Base-by-base conservation (phyloP, 2,329 filamentous ascomycete species). In the Epicoccum sorghinum region DNA sequence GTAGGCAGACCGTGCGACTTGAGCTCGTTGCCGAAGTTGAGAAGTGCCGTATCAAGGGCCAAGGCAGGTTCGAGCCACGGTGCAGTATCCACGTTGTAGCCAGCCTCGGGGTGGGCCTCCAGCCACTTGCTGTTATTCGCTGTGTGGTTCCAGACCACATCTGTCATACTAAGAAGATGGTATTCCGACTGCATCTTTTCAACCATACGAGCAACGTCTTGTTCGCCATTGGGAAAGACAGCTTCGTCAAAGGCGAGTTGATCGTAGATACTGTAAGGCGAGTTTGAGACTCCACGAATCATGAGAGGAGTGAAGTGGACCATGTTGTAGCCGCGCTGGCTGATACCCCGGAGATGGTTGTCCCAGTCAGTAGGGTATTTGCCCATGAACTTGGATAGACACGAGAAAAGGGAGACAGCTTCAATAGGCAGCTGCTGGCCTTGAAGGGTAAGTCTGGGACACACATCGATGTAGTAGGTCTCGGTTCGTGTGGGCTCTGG, bases 341-440 rank as follows among this genome's bases (percentile, higher is more conserved):
- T 90, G 72, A 99, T 96, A 25, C 95, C 93, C 52, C 84, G 83
- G 52, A 99, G 79, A 73, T 98, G 93, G 46, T 86, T 89, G 71
- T 97, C 86, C 93, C 93, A 99, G 68, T 96, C 90, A 13, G 82
- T 82, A 0, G 93, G 91, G 70, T 95, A 96, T 69, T 88, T 87
- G 59, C 95, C 95, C 91, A 99, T 96, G 78, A 97, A 97, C 77
- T 99, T 99, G 71, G 93, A 97, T 59, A 99, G 90, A 51, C 93
- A 83, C 9, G 95, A 98, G 77, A 97, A 96, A 62, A 97, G 84
- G 12, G 91, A 96, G 44, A 99, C 81, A 1, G 93, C 91, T 63
- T 95, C 87, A 65, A 98, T 81, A 1, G 95, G 93, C 65, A 99
- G 77, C 8, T 86, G 84, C 41, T 86, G 80, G 50, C 88, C 87